A percentile compares a stretch with the other conserved stretches of the same genome.
These are phyloP conservation scores for Scedosporium dehoogii DNA, from an alignment of 2,329 filamentous ascomycete genomes.

Conservation along the genomic window DNA sequence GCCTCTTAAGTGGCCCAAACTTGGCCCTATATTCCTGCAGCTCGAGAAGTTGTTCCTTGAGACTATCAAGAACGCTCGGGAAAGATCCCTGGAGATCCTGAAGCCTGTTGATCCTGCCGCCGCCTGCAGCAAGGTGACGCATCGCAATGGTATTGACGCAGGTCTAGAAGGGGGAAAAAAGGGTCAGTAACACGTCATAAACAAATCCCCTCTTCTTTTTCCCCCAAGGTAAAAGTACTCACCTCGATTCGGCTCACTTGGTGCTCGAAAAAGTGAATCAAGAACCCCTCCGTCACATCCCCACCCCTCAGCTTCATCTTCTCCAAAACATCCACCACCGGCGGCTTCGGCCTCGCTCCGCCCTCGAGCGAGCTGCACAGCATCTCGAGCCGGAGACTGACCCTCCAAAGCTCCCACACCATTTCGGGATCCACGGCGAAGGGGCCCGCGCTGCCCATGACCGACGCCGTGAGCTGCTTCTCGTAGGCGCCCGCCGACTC, in stretches of 20 bases:
- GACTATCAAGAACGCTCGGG: slow-evolving; percentile 53
- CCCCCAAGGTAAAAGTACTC: slow-evolving; percentile 23
- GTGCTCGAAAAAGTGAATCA: slow-evolving; percentile 86
- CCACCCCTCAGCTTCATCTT: slow-evolving; percentile 56
- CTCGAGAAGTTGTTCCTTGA: slow-evolving; percentile 53
- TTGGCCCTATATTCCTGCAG: slow-evolving; percentile 49
- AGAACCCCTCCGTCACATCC: slow-evolving; percentile 78
- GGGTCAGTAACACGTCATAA: background rate
- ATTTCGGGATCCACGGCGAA: slow-evolving; percentile 71
- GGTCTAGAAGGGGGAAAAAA: slow-evolving; percentile 40
- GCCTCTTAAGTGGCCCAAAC: slow-evolving; percentile 32
- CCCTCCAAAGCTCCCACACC: slow-evolving; percentile 82
- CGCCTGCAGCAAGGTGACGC: slow-evolving; percentile 68
- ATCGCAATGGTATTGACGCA: slow-evolving; percentile 71
- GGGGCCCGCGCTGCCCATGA: slow-evolving; percentile 53
- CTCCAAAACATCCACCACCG: slow-evolving; percentile 76
- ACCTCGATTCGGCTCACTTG: slow-evolving; percentile 95
- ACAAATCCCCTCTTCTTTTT: background rate
- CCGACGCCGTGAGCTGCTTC: slow-evolving; percentile 45
- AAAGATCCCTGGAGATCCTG: slow-evolving; percentile 72
- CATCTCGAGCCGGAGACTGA: slow-evolving; percentile 85
- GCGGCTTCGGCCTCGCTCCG: slow-evolving; percentile 51
- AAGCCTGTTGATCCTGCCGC: slow-evolving; percentile 50
- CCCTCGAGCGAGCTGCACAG: slow-evolving; percentile 76
- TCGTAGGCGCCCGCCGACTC: slow-evolving; percentile 17